These are phyloP conservation scores for Asterophora parasitica DNA, from an alignment of 768 basidiomycete species.

Conservation along the genomic window DNA sequence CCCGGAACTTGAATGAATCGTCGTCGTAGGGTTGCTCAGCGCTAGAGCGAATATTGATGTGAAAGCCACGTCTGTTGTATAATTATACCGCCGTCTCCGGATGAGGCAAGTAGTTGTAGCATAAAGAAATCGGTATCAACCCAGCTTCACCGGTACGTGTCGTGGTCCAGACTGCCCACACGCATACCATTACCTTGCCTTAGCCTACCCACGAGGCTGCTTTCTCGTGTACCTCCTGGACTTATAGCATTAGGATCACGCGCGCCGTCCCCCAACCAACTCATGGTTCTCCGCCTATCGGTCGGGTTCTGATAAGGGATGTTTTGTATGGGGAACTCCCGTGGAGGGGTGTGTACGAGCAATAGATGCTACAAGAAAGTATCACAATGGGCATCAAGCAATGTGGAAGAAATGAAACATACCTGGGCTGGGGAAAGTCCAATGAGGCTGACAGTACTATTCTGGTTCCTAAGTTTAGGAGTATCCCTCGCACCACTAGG, in stretches of 20 bases:
- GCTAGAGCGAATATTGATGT: background rate
- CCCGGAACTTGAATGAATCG: slow-evolving; percentile 29
- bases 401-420: slow-evolving; percentile 15
- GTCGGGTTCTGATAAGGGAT: slow-evolving; percentile 22
- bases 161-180: slow-evolving; percentile 22
- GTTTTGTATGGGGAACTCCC: slow-evolving; percentile 36
- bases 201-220: slow-evolving; percentile 19
- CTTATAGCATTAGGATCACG: background rate
- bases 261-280: slow-evolving; percentile 26
- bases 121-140: background rate
- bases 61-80: background rate
- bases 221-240: slow-evolving; percentile 19
- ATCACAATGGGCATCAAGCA: background rate
- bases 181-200: slow-evolving; percentile 16
- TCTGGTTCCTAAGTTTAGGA: slow-evolving; percentile 46
- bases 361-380: slow-evolving; percentile 47
- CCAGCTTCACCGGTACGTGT: slow-evolving; percentile 10
- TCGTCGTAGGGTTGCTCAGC: too few species aligned
- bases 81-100: slow-evolving; percentile 4
- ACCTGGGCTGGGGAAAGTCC: slow-evolving; percentile 76
- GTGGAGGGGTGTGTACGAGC: slow-evolving; percentile 61
- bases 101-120: slow-evolving; percentile 4
- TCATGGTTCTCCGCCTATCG: slow-evolving; percentile 36
- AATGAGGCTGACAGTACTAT: slow-evolving; percentile 56
- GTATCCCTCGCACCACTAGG: slow-evolving; percentile 41